Base-by-base conservation (phyloP, 495 filamentous ascomycete genomes). In the Hypoxylon rickii region DNA sequence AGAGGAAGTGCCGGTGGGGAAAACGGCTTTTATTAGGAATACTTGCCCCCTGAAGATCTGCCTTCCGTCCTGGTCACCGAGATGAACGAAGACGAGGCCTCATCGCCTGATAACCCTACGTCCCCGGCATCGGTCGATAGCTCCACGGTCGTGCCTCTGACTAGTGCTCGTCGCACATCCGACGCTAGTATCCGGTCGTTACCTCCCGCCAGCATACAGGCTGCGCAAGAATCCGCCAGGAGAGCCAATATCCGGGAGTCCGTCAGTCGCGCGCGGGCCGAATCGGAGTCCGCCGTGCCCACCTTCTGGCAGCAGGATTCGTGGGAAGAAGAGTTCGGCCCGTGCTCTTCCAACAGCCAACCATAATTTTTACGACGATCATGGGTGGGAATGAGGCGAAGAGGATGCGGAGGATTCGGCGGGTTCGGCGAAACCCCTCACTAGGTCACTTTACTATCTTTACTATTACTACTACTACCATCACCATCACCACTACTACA, bases 21-120 rank as follows among this genome's bases (percentile, higher is more conserved):
- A n/a, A n/a, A 69, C 44, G 63, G 60, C 49, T 62, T 69, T 55
- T 54, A 64, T 58, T 69, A 66, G 66, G 60, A 24, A 56, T 62
- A 62, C 18, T 21, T 24, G 63, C 63, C 53, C 33, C 26, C 57
- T 38, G 50, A 48, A 53, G 49, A 54, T 44, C 33, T 51, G 40
- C 60, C 59, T 56, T 47, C 46, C 54, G 31, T 46, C 29, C 52
- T 38, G 34, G 31, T 51, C 22, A 47, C 48, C 22, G 46, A 53
- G 36, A 46, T 39, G 13, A 52, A 63, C 4, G 44, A 55, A 26
- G 41, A 58, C 45, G 44, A 36, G 17, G 22, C 15, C 16, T 16
- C 34, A 11, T 36, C 31, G 12, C 29, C n/a, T 18, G 13, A 22
- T 19, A 17, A 53, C 26, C 19, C 44, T 10, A 16, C 19, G 21